Evolutionary conservation across 2,329 filamentous ascomycete species (phyloP), one percentile per base, ranked within the genome.

Genomic region (Fusarium palustre): DNA sequence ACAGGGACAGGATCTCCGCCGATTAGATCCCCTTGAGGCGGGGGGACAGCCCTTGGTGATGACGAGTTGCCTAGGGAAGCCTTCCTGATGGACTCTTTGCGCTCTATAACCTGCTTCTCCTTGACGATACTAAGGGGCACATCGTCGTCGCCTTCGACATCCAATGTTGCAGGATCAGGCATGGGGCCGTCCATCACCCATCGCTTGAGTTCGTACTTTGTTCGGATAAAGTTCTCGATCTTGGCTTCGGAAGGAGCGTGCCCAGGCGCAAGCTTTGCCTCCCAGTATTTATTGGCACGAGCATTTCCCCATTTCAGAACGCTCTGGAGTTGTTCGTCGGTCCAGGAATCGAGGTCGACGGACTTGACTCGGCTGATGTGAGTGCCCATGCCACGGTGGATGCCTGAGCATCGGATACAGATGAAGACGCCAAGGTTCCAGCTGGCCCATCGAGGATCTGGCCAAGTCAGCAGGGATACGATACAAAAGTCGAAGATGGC

Each of bases 201-300:
- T 82, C 97, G 88, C 87, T 97, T 98, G 55, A 96, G 92, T 80
- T 99, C 96, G 81, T 99, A 99, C 81, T 99, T 99, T 59, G 97
- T 99, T 72, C 96, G 90, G 75, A 99, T 98, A 77, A 99, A 99
- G 85, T 98, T 99, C 86, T 99, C 96, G 74, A 99, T 98, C 86
- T 99, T 99, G 72, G 92, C 88, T 83, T 99, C 97, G 24, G 95
- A 97, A 2, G 96, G 96, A 47, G 95, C 89, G 81, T 99, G 96
- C 63, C 94, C 94, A 16, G 91, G 83, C 4, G 95, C 94, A 76
- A 99, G 83, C 83, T 98, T 99, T 67, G 92, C 89, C 81, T 99
- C 97, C 95, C 95, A 99, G 80, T 98, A 97, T 85, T 97, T 98
- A 84, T 99, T 99, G 59, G 96, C 96, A 80, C 94, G 91, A 58